Evolutionary conservation across 2,329 filamentous ascomycete genomes (phyloP), one percentile per base, ranked within the genome.

Genomic region (Alternaria arbusti): DNA sequence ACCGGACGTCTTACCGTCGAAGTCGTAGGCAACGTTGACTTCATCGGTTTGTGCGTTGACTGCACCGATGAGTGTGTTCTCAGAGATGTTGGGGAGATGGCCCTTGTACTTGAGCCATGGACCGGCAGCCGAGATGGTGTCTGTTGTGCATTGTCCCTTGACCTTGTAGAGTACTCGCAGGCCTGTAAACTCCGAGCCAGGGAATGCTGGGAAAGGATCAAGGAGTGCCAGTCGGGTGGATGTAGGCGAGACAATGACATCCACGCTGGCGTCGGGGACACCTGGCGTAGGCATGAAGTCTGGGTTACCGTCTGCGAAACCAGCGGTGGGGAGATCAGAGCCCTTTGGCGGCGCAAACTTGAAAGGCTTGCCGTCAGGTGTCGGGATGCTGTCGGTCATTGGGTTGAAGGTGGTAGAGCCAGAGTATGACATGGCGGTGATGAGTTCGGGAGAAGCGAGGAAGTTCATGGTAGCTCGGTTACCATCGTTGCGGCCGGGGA

Each of bases 91-190:
- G 80, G 96, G 93, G 67, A 99, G 88, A 82, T 99, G 96, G 67
- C 96, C 96, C 86, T 98, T 98, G 89, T 98, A 99, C 83, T 98
- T 98, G 71, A 99, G 88, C 95, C 95, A 98, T 15, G 95, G 95
- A 6, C 95, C 95, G 1, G 95, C 95, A 32, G 95, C 95, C 40
- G 94, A 98, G 82, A 99, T 99, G 73, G 96, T 98, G 82, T 99
- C 96, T 46, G 96, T 99, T 61, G 96, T 99, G 86, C 96, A 99
- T 84, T 99, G 97, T 69, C 96, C 96, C 68, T 94, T 91, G 68
- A 98, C 91, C 84, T 98, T 98, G 86, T 97, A 95, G 15, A 99
- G 90, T 17, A 99, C 94, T 55, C 90, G 90, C 51, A 99, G 88
- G 26, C 88, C 89, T 45, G 86, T 84, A 28, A 98, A 87, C 57